A percentile compares a stretch with the other conserved stretches of the same genome.
phyloP scores from a whole-genome alignment of 2,329 filamentous ascomycete genomes.

The Lachnellula subtilissima region DNA sequence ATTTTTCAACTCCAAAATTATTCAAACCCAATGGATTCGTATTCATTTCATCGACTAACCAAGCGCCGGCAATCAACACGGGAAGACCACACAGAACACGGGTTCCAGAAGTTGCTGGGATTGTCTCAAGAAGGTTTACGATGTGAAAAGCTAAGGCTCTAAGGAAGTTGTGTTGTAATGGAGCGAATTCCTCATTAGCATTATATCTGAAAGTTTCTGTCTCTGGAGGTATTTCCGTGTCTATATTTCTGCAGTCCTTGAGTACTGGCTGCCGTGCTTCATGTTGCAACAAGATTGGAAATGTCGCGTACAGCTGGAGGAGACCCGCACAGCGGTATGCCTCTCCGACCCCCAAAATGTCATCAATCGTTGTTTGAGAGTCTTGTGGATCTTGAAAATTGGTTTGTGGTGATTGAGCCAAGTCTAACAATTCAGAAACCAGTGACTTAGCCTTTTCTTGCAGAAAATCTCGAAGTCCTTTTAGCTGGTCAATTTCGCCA shows the following conservation, averaged over 20 bases:
- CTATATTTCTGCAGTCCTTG: neutral
- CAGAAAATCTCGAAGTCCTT: neutral
- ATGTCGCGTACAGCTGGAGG: slow-evolving; percentile 7
- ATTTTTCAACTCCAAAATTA: too few relatives aligned
- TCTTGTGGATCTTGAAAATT: slow-evolving; percentile 5
- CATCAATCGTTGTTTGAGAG: slow-evolving; percentile 4
- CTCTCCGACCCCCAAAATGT: slow-evolving; percentile 8
- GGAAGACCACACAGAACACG: slow-evolving; percentile 7
- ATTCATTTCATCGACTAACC: slow-evolving; percentile 2
- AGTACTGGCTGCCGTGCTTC: neutral
- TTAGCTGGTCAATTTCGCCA: neutral
- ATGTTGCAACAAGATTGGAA: slow-evolving; percentile 4
- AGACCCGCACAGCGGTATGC: slow-evolving; percentile 10
- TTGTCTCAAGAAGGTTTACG: slow-evolving; percentile 3
- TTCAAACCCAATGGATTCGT: neutral
- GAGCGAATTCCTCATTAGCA: neutral
- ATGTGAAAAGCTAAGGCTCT: slow-evolving; percentile 3
- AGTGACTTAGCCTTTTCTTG: neutral
- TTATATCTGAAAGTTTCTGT: neutral
- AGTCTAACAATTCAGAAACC: slow-evolving; percentile 2
- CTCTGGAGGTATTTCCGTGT: neutral
- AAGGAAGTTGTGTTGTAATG: slow-evolving; percentile 4
- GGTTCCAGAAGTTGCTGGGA: slow-evolving; percentile 7
- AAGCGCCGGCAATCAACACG: slow-evolving; percentile 5
- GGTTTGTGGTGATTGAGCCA: neutral